Evolutionary conservation across 192 early-diverging fungal species (phyloP).

Genomic region (Rhizophagus prolifer): DNA sequence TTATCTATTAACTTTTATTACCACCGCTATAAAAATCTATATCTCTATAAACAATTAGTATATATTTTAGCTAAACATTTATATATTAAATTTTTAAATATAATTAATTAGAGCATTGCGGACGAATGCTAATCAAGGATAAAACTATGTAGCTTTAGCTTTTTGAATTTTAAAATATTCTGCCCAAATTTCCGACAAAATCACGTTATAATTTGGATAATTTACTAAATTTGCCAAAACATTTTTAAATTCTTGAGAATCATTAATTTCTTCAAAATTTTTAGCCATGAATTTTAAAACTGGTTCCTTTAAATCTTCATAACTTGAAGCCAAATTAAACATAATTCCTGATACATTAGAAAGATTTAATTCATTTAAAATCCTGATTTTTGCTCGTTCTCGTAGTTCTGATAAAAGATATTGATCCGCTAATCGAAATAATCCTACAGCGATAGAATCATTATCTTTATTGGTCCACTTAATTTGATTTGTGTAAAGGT

Average conservation of each 20-base stretch:
- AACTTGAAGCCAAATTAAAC: not conserved
- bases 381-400: slow-evolving; percentile 5
- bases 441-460: not conserved
- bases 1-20: too few relatives aligned
- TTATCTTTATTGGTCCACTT: not conserved
- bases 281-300: slow-evolving; percentile 15
- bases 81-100: too few relatives aligned
- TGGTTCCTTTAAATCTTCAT: slow-evolving; percentile 8
- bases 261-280: slow-evolving; percentile 2
- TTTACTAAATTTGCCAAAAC: not conserved
- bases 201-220: too few relatives aligned
- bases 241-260: slow-evolving; percentile 7
- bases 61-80: too few relatives aligned
- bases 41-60: too few relatives aligned
- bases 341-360: slow-evolving; percentile 3
- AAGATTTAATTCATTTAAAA: slow-evolving; percentile 7
- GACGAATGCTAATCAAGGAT: too few relatives aligned
- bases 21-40: too few relatives aligned
- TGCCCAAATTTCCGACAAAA: too few relatives aligned
- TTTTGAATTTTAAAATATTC: too few relatives aligned
- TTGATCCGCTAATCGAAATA: slow-evolving; percentile 16
- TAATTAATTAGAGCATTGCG: too few relatives aligned
- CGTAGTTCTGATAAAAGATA: slow-evolving; percentile 16
- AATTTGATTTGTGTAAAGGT: not conserved
- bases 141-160: too few relatives aligned